These are phyloP conservation scores for Ogataea zsoltii DNA, from an alignment of 805 yeast species.

Conservation along the genomic window DNA sequence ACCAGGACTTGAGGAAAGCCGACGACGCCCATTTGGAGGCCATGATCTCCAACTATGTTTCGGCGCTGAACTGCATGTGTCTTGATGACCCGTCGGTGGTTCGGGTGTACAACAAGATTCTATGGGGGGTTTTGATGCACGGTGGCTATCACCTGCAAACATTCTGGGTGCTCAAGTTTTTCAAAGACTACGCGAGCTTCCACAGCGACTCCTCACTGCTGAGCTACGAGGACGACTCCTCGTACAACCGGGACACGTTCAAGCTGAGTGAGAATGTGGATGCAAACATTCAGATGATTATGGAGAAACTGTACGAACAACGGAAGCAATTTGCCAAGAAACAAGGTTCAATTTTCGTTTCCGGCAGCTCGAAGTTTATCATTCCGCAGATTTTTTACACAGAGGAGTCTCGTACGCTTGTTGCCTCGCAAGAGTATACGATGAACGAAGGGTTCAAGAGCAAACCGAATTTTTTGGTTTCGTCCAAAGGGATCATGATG, in stretches of 20 bases:
- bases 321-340: constrained; percentile 14
- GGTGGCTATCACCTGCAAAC: constrained; percentile 46
- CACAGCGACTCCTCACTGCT: constrained; percentile 20
- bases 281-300: constrained; percentile 6
- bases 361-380: constrained; percentile 14
- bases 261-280: constrained; percentile 15
- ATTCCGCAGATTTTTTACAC: constrained; percentile 21
- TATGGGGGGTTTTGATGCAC: constrained; percentile 43
- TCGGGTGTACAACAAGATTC: constrained; percentile 37
- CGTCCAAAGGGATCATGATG: constrained; percentile 14
- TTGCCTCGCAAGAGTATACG: constrained; percentile 17
- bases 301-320: constrained; percentile 19
- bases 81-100: constrained; percentile 41
- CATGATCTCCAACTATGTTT: constrained; percentile 41
- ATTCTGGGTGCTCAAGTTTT: constrained; percentile 43
- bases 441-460: constrained; percentile 2
- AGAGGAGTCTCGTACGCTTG: constrained; percentile 4
- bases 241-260: constrained; percentile 15
- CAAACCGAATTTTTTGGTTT: constrained; percentile 14
- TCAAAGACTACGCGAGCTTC: constrained; percentile 31
- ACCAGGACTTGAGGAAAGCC: constrained; percentile 8
- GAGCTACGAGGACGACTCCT: constrained; percentile 19
- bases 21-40: constrained; percentile 29
- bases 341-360: constrained; percentile 13
- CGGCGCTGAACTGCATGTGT: constrained; percentile 34